Evolutionary conservation across 2,329 filamentous ascomycete genomes (phyloP), one percentile per base, ranked within the genome.

Genomic region (Helotiales sp.): DNA sequence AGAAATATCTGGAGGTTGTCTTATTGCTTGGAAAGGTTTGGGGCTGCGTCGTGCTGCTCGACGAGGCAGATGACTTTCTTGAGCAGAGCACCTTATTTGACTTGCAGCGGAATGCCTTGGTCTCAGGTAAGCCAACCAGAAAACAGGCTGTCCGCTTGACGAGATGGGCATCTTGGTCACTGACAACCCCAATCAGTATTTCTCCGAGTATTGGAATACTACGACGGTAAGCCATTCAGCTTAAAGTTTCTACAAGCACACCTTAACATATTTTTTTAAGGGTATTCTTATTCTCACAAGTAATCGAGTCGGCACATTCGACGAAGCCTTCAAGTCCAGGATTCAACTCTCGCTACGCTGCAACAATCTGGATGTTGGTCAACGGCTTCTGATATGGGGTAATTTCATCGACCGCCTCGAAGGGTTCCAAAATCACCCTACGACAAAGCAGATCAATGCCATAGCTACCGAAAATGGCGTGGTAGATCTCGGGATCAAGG

Each of bases 221-320:
- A 80, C 61, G 71, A 77, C 10, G 58, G 58, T 26, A 58, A 40
- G n/a, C n/a, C n/a, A n/a, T n/a, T n/a, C n/a, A n/a, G n/a, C n/a
- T n/a, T n/a, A n/a, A n/a, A n/a, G n/a, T n/a, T n/a, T n/a, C n/a
- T n/a, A n/a, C n/a, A n/a, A n/a, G n/a, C n/a, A n/a, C n/a, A n/a
- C n/a, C n/a, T n/a, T n/a, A n/a, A n/a, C n/a, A n/a, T n/a, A n/a
- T n/a, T n/a, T n/a, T n/a, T n/a, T n/a, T n/a, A n/a, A n/a, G 45
- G 81, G 81, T 54, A 79, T 82, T 52, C 74, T 80, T 2, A 78
- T 82, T 66, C 75, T 82, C 0, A 82, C 81, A 3, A 77, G 76
- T 28, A 79, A 81, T 28, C 76, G 80, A 0, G 79, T 81, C 40
- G 67, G 75, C 1, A 71, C 67, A 6, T 78, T 82, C 59, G 80